Evolutionary conservation across 345 rosid species (phyloP), one percentile per base, ranked within the genome.

Genomic region (Linum tenue): DNA sequence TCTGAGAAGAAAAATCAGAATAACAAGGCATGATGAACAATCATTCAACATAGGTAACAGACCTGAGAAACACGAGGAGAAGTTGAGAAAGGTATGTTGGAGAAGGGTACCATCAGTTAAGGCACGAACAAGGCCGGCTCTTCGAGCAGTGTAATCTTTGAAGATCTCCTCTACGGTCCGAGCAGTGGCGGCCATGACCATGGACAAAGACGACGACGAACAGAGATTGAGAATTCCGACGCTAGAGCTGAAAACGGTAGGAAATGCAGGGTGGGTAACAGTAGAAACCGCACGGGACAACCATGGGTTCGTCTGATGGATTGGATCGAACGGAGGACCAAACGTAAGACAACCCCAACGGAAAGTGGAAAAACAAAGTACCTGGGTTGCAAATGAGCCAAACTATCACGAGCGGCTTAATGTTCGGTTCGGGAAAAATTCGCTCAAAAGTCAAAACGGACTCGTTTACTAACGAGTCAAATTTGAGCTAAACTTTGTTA

Each of bases 81-180:
- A 57, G 38, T n/a, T n/a, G 7, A 9, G 60, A 5, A 57, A 57
- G 37, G 36, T 10, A 37, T 3, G 16, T 17, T 57, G 60, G 38
- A 22, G 7, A 5, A 17, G 36, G 11, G 8, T 35, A 56, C 60
- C 60, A 3, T 31, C 36, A 57, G 60, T 57, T 17, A 57, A 57
- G 11, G 60, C 60, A 57, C 60, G 60, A 57, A 37, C 60, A 12
- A 57, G 9, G 9, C 60, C 60, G 60, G 60, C 60, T 57, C 60
- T 57, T 11, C 60, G 60, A 12, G 37, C 7, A 22, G 36, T 57
- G 60, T 57, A 57, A 37, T 57, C 60, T 57, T 37, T 57, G 60
- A 57, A 57, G 60, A 57, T 57, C 37, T 57, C 60, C 60, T 57
- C 60, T 10, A 57, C 60, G 60, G 37, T 57, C 8, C 60, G 36